Evolutionary conservation across 192 early-diverging fungal genomes (phyloP), one percentile per base, ranked within the genome.

Genomic region (Backusella circina): DNA sequence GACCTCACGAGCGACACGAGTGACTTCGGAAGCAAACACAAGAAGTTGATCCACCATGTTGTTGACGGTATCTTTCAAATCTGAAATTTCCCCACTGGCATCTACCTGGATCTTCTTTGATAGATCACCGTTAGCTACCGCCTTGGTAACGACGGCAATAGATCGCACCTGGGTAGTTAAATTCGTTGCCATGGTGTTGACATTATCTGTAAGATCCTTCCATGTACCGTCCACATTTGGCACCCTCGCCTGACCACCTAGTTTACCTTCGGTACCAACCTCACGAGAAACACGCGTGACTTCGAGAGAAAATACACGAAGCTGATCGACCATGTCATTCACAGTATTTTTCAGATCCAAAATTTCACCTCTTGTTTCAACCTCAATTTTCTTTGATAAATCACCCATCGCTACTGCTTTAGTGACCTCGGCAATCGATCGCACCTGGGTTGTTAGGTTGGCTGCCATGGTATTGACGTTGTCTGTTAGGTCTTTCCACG

Each of bases 321-420:
- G 77, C 71, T 90, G 88, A 66, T 90, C 87, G 30, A 93, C 92
- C 86, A 93, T 90, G 37, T 65, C 84, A 82, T 93, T 93, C 68
- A 93, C 86, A 0, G 90, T 91, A 8, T 86, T 76, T 75, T 91
- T 91, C 8, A 93, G 81, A 64, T 91, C 90, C 31, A 87, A 78
- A 64, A 91, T 87, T 80, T 93, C 92, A 67, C 92, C 92, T 65
- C 80, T 76, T 32, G 83, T 85, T 37, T 89, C 85, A 26, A 91
- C 88, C 21, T 84, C 78, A 37, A 93, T 84, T 18, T 82, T 87
- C 76, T 89, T 88, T 23, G 84, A 84, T 41, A 93, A 74, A 68
- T 93, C 89, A 18, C 92, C 92, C 10, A 70, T 57, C 1, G 86
- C 89, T 2, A 93, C 88, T 0, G 92, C 85, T 65, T 83, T 88